A percentile compares a stretch with the other conserved stretches of the same genome.
phyloP scores from a whole-genome alignment of 352 stramenopile genomes.

The Globisporangium okanoganense region DNA sequence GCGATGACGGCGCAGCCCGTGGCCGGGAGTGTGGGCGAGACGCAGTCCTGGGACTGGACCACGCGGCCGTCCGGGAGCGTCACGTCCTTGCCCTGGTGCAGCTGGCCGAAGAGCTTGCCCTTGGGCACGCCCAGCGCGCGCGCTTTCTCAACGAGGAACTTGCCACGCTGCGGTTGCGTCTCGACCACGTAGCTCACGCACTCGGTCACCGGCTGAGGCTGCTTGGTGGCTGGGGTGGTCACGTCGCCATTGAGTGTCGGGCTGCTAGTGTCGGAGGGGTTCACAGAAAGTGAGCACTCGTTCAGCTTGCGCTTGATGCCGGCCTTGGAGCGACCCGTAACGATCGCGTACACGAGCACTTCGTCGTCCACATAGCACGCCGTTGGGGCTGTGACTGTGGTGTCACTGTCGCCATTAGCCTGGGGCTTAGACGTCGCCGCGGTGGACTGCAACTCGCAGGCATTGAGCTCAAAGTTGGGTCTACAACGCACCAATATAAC shows the following conservation, averaged over 20 bases:
- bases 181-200: constrained; percentile 74
- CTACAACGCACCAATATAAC: background rate
- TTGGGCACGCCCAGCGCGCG: constrained; percentile 69
- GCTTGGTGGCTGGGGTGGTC: background rate
- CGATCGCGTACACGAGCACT: constrained; percentile 44
- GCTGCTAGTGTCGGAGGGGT: background rate
- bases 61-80: constrained; percentile 57
- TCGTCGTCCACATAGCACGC: constrained; percentile 56
- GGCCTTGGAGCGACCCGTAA: constrained; percentile 22
- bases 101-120: constrained; percentile 69
- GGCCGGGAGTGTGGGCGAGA: constrained; percentile 56
- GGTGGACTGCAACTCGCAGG: constrained; percentile 29
- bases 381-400: background rate
- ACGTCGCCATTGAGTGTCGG: background rate
- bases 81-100: constrained; percentile 79
- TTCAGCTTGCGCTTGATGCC: constrained; percentile 66
- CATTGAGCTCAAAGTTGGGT: constrained; percentile 51
- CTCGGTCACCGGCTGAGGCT: constrained; percentile 21
- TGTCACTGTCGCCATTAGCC: background rate
- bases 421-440: no score
- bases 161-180: constrained; percentile 65
- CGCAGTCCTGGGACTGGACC: constrained; percentile 64
- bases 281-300: background rate
- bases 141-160: constrained; percentile 75
- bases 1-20: constrained; percentile 46